Evolutionary conservation across 805 yeast genomes (phyloP), one percentile per base, ranked within the genome.

Genomic region (Wickerhamiella domercqiae): DNA sequence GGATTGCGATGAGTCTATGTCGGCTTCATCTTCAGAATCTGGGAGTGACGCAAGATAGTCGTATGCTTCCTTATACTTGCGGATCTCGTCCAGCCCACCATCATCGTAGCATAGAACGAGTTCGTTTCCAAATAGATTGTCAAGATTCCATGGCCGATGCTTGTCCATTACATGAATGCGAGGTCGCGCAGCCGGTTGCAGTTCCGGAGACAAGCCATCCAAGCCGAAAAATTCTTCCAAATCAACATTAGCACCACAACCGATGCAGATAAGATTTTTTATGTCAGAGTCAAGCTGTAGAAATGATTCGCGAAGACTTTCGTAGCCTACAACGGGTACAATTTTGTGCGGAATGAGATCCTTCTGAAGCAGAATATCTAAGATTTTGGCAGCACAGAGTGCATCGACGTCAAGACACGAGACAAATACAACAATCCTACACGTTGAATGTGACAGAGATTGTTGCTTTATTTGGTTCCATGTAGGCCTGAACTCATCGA

Each of bases 91-190:
- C 2, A 79, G 66, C 34, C 64, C 63, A 0, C 94, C 95, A 54
- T 87, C 97, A 52, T 86, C 97, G 42, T 86, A 70, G 56, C 97
- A 86, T 4, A 53, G 40, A 4, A 90, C 71, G 44, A 73, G 66
- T 7, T 73, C 72, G 5, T 87, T 75, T 1, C 94, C 95, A 64
- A 80, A 86, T 34, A 90, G 51, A 53, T 90, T 90, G 54, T 86
- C 94, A 45, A 90, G 62, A 57, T 86, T 86, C 97, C 98, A 90
- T 3, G 98, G 99, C 45, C 97, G 63, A 46, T 80, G 90, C 3
- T 94, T 84, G 57, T 90, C 99, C 39, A 90, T 66, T 7, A 93
- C 70, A 50, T 82, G 93, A 2, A 87, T 69, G 39, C 67, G 71
- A 45, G 90, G 40, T 7, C 30, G 32, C 11, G 37, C 33, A 3